Evolutionary conservation across 2,329 filamentous ascomycete genomes (phyloP), one percentile per base, ranked within the genome.

Genomic region (Aspergillus awamori): DNA sequence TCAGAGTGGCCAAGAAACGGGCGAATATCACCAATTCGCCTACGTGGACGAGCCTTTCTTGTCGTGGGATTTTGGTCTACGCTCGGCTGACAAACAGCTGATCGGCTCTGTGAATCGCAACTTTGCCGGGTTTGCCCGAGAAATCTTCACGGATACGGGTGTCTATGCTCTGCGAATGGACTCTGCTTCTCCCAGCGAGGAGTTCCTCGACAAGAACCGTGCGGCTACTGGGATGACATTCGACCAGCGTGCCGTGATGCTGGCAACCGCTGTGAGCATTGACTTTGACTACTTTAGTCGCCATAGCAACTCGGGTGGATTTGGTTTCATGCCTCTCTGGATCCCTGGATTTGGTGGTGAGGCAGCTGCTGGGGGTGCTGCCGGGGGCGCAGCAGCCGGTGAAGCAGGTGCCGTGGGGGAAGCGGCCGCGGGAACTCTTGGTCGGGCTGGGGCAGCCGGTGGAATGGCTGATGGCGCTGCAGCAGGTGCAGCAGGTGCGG

Each of bases 261-360:
- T 89, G 8, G 86, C 87, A 8, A 87, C 86, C 0, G 87, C 87
- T 6, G 86, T 89, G 11, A 86, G 80, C 59, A 82, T 89, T 51
- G 87, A 89, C 68, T 89, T 88, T 62, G 87, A 89, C 70, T 89
- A 89, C 73, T 89, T 89, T 75, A 88, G 85, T 60, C 80, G 86
- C 2, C 84, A 88, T 63, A 86, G 83, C 57, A 72, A 77, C 17
- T 71, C 76, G 2, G 79, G 80, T 8, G 75, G 81, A 15, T 71
- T 81, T 47, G 78, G 82, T 1, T 79, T 82, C 41, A 80, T 87
- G 70, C 86, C 86, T 0, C 69, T 87, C 53, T 83, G 80, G 75
- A 77, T 84, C 61, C 80, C 81, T 1, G 78, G 76, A 7, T 69
- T 75, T 8, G 80, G 79, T 13, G 79, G 76, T 4, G 77, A 76